Conservation (phyloP, 2,329 filamentous ascomycete species). For the Fusarium citri region DNA sequence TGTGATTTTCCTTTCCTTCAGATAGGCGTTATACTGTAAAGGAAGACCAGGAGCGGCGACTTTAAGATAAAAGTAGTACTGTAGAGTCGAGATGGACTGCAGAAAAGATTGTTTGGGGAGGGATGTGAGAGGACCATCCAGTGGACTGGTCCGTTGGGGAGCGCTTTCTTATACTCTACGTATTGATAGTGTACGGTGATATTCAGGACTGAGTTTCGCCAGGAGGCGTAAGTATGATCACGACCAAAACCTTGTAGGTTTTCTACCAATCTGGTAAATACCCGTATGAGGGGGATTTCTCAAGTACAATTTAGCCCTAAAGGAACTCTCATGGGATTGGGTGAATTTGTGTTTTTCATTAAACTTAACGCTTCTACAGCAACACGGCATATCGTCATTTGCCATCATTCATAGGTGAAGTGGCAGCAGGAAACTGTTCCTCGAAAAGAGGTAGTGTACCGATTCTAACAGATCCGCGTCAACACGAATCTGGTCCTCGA, state of each 20-base stretch:
- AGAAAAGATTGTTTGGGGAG: not conserved
- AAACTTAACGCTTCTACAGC: conserved; percentile 1
- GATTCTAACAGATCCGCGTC: not conserved
- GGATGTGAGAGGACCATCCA: not conserved
- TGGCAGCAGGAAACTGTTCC: not conserved
- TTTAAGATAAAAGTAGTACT: not conserved
- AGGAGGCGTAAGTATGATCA: not conserved
- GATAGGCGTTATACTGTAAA: not conserved
- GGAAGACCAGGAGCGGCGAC: not conserved
- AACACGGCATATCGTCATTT: conserved; percentile 21
- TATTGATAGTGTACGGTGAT: not conserved
- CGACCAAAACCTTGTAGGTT: not conserved
- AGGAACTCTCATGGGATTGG: not conserved
- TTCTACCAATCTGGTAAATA: not conserved
- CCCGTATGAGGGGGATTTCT: not conserved
- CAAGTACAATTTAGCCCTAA: too few species aligned
- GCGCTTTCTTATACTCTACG: not conserved
- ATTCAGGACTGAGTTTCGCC: not conserved
- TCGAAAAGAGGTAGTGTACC: not conserved
- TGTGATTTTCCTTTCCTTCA: not conserved
- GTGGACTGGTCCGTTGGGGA: not conserved
- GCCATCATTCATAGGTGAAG: conserved; percentile 19
- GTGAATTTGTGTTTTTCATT: conserved; percentile 1
- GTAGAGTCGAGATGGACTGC: not conserved
- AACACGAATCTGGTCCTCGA: not conserved